Conservation (phyloP, 345 rosid species). For the Gossypium raimondii region DNA sequence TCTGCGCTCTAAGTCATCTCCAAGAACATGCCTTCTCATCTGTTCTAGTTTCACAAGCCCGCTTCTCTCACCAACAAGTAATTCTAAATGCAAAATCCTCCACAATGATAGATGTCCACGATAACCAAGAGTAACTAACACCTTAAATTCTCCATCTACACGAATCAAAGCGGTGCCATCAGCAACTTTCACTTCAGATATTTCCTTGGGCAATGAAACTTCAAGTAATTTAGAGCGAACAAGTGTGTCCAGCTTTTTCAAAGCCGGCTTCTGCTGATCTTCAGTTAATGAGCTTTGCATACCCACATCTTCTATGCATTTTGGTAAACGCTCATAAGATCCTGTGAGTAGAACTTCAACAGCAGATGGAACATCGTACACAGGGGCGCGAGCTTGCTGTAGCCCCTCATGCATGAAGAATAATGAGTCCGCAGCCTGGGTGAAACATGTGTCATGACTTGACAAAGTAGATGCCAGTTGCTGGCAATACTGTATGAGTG, state of each 20-base stretch:
- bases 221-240: slow-evolving; percentile 90
- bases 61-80: slow-evolving; percentile 92
- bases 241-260: slow-evolving; percentile 80
- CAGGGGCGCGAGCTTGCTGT: slow-evolving; percentile 98
- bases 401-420: slow-evolving; percentile 98
- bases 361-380: slow-evolving; percentile 97
- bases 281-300: slow-evolving; percentile 67
- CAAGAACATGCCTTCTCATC: slow-evolving; percentile 67
- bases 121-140: slow-evolving; percentile 94
- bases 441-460: slow-evolving; percentile 84
- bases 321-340: slow-evolving; percentile 82
- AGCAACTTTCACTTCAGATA: slow-evolving; percentile 77
- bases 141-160: slow-evolving; percentile 90
- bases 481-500: slow-evolving; percentile 78
- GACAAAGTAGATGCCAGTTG: slow-evolving; percentile 86
- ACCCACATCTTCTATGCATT: slow-evolving; percentile 89
- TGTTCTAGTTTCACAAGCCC: slow-evolving; percentile 74
- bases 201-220: slow-evolving; percentile 74
- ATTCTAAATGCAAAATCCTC: slow-evolving; percentile 96
- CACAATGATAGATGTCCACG: slow-evolving; percentile 90
- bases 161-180: slow-evolving; percentile 74
- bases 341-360: slow-evolving; percentile 84
- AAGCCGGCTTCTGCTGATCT: slow-evolving; percentile 75
- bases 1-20: slow-evolving; percentile 96
- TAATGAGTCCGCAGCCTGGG: slow-evolving; percentile 90